Evolutionary conservation across 148 eudicot genomes (phyloP).

Genomic region (Persicaria maculosa): DNA sequence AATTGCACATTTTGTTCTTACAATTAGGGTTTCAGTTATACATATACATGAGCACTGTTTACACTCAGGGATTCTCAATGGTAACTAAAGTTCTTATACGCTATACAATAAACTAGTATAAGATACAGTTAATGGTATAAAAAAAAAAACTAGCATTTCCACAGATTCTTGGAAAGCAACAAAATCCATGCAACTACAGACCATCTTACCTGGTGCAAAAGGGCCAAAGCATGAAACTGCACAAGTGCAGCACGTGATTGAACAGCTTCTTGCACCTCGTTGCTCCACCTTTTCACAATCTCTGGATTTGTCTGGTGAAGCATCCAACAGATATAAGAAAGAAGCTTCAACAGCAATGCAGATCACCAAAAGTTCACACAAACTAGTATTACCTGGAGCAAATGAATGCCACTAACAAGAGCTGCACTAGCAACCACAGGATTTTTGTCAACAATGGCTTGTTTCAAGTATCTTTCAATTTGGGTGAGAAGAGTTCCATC

Average conservation of each 20-base stretch:
- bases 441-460: slow-evolving; percentile 93
- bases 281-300: slow-evolving; percentile 95
- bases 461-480: slow-evolving; percentile 92
- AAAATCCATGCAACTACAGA: background rate
- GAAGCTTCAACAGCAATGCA: background rate
- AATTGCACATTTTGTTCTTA: background rate
- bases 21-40: background rate
- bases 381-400: slow-evolving; percentile 64
- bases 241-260: slow-evolving; percentile 96
- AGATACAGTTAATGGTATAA: background rate
- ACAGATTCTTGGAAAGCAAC: background rate
- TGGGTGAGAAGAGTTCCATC: slow-evolving; percentile 90
- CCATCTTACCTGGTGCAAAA: slow-evolving; percentile 75
- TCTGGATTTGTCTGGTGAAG: slow-evolving; percentile 78
- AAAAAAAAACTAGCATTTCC: background rate
- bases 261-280: slow-evolving; percentile 97
- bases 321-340: background rate
- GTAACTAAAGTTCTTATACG: background rate
- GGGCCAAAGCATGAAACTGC: slow-evolving; percentile 89
- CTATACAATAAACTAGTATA: background rate
- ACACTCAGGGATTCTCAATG: background rate
- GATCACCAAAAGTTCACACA: slow-evolving; percentile 4
- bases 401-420: slow-evolving; percentile 83
- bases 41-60: background rate
- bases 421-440: slow-evolving; percentile 99